Conservation (phyloP, 2,329 filamentous ascomycete genomes). For the Macrophomina tecta region DNA sequence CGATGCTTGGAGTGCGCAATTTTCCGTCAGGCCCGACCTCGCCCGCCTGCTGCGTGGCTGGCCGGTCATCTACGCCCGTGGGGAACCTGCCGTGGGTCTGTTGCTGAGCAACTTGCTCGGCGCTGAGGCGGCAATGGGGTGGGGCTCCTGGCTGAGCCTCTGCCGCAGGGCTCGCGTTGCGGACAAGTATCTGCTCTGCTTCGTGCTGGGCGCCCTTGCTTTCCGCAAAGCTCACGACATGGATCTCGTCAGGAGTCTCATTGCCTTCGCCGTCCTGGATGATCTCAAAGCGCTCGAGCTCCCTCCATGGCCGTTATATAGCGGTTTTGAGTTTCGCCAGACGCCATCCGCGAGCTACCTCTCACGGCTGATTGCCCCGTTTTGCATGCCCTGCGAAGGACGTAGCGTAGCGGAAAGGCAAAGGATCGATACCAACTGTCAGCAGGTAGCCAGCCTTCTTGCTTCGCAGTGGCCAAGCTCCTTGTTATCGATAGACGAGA, state of each 20-base stretch:
- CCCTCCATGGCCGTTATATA: slow-evolving; percentile 41
- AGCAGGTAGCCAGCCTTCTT: too few species aligned
- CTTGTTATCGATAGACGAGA: too few species aligned
- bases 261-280: slow-evolving; percentile 52
- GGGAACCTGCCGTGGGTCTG: too few species aligned
- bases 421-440: too few species aligned
- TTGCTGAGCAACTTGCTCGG: slow-evolving; percentile 50
- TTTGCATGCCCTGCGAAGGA: slow-evolving; percentile 29
- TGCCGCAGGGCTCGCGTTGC: slow-evolving; percentile 42
- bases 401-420: too few species aligned
- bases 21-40: too few species aligned
- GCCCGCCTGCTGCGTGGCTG: too few species aligned
- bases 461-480: too few species aligned
- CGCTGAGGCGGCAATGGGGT: slow-evolving; percentile 47
- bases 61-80: too few species aligned
- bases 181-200: slow-evolving; percentile 49
- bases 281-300: slow-evolving; percentile 48
- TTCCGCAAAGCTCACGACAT: slow-evolving; percentile 50
- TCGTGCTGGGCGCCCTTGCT: slow-evolving; percentile 53
- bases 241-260: slow-evolving; percentile 50
- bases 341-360: slow-evolving; percentile 42
- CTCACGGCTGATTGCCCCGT: slow-evolving; percentile 37
- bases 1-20: too few species aligned
- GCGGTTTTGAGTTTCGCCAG: slow-evolving; percentile 45
- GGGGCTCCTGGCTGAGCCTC: slow-evolving; percentile 53